Evolutionary conservation across 352 stramenopile species (phyloP).

Genomic region (Globisporangium nunn): DNA sequence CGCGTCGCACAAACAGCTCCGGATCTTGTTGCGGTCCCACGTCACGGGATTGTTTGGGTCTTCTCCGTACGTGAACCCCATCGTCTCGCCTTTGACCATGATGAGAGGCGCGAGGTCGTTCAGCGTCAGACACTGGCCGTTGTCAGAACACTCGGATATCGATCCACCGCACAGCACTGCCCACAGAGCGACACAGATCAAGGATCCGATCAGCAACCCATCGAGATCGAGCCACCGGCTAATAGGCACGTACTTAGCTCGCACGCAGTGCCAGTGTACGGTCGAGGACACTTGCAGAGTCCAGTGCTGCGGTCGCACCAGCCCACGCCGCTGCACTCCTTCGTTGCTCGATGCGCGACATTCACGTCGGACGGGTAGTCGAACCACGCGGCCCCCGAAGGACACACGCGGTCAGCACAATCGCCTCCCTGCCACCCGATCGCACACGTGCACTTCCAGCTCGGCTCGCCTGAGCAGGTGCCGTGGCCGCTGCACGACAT

Average conservation of each 20-base stretch:
- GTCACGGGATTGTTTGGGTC: constrained; percentile 65
- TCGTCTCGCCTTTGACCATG: constrained; percentile 43
- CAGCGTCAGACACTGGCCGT: constrained; percentile 71
- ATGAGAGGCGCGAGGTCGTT: constrained; percentile 47
- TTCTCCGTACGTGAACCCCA: constrained; percentile 47
- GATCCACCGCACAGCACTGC: constrained; percentile 46
- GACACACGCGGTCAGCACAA: constrained; percentile 68
- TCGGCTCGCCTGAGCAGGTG: constrained; percentile 43
- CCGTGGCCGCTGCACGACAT: constrained; percentile 74
- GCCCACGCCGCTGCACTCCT: constrained; percentile 61
- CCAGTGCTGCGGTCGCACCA: constrained; percentile 64
- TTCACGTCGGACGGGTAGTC: constrained; percentile 49
- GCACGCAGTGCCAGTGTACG: constrained; percentile 60
- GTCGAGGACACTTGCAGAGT: constrained; percentile 59
- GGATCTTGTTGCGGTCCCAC: constrained; percentile 67
- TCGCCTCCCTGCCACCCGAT: constrained; percentile 70
- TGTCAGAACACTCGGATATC: constrained; percentile 51
- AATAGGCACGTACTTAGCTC: constrained; percentile 49
- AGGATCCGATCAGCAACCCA: background rate
- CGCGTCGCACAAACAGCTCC: constrained; percentile 55
- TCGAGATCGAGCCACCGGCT: background rate
- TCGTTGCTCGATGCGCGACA: constrained; percentile 35
- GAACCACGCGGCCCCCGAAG: constrained; percentile 52
- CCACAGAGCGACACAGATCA: background rate
- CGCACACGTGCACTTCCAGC: constrained; percentile 58